Evolutionary conservation across 2,329 filamentous ascomycete species (phyloP), one percentile per base, ranked within the genome.

Genomic region (Thielaviopsis populi): DNA sequence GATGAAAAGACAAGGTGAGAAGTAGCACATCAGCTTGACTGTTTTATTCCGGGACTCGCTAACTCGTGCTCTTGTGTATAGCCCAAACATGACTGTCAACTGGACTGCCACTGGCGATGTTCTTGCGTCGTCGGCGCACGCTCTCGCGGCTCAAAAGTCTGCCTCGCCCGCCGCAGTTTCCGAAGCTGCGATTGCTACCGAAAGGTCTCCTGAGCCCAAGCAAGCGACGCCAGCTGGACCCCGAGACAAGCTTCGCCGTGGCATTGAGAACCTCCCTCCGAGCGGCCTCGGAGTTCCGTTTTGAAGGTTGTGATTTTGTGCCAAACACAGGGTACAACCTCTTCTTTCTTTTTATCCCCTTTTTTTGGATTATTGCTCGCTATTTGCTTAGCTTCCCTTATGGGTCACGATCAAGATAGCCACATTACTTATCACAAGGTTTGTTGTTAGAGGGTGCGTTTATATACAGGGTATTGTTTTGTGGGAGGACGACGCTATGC

Each of bases 241-340:
- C 19, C 50, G 63, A 48, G 63, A 65, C 30, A 66, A 66, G 46
- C 46, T 54, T 33, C 65, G 65, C n/a, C 65, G 65, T 13, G 62
- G 62, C 40, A 64, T 63, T 48, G 65, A 66, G 50, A 66, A 66
- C 22, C 54, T 66, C 22, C 65, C 64, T 40, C 64, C 62, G 41
- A 42, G 50, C 10, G 41, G 43, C 50, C 59, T 63, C 27, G 62
- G 43, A 19, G 37, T 41, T 48, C 62, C 40, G 30, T 43, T 59
- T 27, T 63, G 27, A 37, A 42, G 33, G 15, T 6, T 50, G 60
- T 42, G 60, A 24, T 19, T 30, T 30, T 30, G 6, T 27, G 58
- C 15, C 11, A 11, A 24, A 17, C 33, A 42, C n/a, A 13, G 24
- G 8, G 27, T 41, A 60, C 40, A 6, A 40, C n/a, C 40, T 37